phyloP scores from a whole-genome alignment of 2,329 filamentous ascomycete species.

The Didymella keratinophila region DNA sequence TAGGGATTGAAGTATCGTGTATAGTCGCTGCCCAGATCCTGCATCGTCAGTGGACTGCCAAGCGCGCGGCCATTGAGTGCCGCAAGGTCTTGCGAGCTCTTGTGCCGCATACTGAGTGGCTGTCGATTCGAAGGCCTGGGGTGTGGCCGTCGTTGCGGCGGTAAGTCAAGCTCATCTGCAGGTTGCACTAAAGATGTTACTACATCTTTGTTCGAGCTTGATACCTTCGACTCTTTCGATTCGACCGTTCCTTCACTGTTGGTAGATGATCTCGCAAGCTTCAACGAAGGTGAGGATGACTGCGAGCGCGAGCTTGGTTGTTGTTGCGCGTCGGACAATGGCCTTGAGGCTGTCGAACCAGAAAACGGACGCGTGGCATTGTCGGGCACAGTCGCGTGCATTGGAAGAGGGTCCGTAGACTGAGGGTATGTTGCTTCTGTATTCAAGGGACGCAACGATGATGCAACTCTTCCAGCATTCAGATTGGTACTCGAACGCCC shows the following conservation, averaged over 20 bases:
- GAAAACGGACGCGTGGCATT: slow-evolving; percentile 3
- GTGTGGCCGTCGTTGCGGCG: slow-evolving; percentile 9
- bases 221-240: slow-evolving; percentile 5
- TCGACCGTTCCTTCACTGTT: slow-evolving; percentile 22
- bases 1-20: slow-evolving; percentile 49
- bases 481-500: slow-evolving; percentile 32
- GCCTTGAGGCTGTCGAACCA: slow-evolving; percentile 1
- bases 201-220: slow-evolving; percentile 10
- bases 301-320: slow-evolving; percentile 1
- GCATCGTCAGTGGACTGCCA: slow-evolving; percentile 35
- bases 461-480: slow-evolving; percentile 32
- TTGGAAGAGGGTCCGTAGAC: not conserved
- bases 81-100: slow-evolving; percentile 31
- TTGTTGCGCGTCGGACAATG: slow-evolving; percentile 2
- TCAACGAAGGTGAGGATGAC: slow-evolving; percentile 5
- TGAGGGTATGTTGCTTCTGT: slow-evolving; percentile 9
- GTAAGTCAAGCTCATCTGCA: not conserved
- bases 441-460: slow-evolving; percentile 24
- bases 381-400: slow-evolving; percentile 9
- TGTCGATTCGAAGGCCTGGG: slow-evolving; percentile 27
- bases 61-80: slow-evolving; percentile 19
- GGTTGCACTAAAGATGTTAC: slow-evolving; percentile 1
- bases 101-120: slow-evolving; percentile 21
- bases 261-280: slow-evolving; percentile 8
- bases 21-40: slow-evolving; percentile 46